Conservation (phyloP, 192 early-diverging fungal species). For the Coemansia sp. region DNA sequence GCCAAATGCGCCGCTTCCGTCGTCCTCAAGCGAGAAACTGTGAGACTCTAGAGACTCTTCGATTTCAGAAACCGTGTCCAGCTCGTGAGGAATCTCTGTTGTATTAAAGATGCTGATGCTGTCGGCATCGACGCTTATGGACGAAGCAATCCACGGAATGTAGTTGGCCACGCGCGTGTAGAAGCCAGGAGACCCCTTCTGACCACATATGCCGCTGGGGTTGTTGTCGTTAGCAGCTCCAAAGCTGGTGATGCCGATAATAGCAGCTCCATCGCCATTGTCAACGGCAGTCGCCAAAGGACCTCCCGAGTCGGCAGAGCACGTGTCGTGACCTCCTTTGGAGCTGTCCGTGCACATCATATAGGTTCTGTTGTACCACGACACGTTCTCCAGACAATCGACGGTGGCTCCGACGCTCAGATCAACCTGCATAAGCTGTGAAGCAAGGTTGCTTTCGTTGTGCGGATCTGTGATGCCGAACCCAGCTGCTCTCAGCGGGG, state of each 20-base stretch:
- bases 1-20: not conserved
- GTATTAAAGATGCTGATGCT: constrained; percentile 22
- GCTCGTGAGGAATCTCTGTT: constrained; percentile 1
- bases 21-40: not conserved
- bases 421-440: constrained; percentile 42
- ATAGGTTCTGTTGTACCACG: constrained; percentile 7
- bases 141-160: constrained; percentile 36
- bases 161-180: constrained; percentile 47
- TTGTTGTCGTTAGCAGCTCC: constrained; percentile 21
- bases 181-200: constrained; percentile 28
- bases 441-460: constrained; percentile 7
- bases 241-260: constrained; percentile 45
- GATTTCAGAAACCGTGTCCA: not conserved
- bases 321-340: constrained; percentile 39
- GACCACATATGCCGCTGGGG: constrained; percentile 31
- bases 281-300: constrained; percentile 33
- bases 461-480: constrained; percentile 41
- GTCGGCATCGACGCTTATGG: constrained; percentile 14
- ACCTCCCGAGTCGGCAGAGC: constrained; percentile 50
- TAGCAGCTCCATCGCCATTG: constrained; percentile 16
- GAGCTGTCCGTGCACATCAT: constrained; percentile 49
- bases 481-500: constrained; percentile 37
- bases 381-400: constrained; percentile 20
- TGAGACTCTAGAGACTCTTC: not conserved
- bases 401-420: constrained; percentile 13